Conservation (phyloP, 805 yeast species). For the Lachancea fermentati region DNA sequence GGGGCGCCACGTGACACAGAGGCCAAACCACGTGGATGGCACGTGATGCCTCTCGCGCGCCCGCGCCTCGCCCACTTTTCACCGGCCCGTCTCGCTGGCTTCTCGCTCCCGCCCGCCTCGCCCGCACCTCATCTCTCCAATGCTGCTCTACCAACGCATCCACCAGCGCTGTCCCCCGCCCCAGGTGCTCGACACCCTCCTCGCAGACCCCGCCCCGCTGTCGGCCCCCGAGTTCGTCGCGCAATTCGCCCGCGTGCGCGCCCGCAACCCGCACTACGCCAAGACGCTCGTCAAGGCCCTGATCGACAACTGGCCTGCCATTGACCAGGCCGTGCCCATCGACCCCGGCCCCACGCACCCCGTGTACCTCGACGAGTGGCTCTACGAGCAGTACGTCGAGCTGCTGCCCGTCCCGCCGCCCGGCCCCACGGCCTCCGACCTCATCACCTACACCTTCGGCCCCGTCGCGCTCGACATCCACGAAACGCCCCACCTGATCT, state of each 20-base stretch:
- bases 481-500: slow-evolving; percentile 60
- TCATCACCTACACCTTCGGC: slow-evolving; percentile 29
- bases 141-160: background rate
- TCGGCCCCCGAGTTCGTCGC: slow-evolving; percentile 11
- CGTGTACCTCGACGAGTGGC: slow-evolving; percentile 23
- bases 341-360: slow-evolving; percentile 4
- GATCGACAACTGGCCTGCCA: slow-evolving; percentile 32
- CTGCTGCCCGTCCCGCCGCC: slow-evolving; percentile 25
- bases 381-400: slow-evolving; percentile 30
- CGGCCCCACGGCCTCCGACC: slow-evolving; percentile 26
- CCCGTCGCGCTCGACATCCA: slow-evolving; percentile 32
- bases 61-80: no score
- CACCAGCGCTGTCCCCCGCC: slow-evolving; percentile 6
- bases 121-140: background rate
- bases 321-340: slow-evolving; percentile 21
- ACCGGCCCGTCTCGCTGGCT: no score
- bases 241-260: slow-evolving; percentile 17
- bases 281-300: slow-evolving; percentile 41
- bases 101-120: background rate
- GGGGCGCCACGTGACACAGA: no score
- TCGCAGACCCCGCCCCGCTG: background rate
- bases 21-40: no score
- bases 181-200: background rate
- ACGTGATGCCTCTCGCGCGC: no score
- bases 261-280: slow-evolving; percentile 47